phyloP scores from a whole-genome alignment of 2,329 filamentous ascomycete species.

The Venturiaceae sp. region DNA sequence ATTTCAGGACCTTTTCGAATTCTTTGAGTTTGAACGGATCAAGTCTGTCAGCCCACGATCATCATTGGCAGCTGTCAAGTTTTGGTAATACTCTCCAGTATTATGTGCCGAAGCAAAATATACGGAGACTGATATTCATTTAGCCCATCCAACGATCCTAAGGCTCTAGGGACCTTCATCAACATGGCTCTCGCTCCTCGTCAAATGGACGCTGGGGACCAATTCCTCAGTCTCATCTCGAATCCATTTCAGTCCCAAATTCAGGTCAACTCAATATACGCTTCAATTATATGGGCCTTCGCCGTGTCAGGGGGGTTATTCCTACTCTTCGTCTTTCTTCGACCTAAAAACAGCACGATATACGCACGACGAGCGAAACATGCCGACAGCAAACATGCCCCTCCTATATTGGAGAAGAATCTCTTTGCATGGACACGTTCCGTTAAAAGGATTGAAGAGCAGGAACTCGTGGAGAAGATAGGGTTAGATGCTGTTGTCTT shows the following conservation, averaged over 20 bases:
- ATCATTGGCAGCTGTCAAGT: background rate
- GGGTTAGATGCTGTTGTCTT: constrained; percentile 90
- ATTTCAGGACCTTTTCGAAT: background rate
- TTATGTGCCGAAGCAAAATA: background rate
- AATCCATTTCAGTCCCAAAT: constrained; percentile 13
- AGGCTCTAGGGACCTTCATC: background rate
- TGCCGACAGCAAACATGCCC: constrained; percentile 80
- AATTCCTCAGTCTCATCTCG: constrained; percentile 4
- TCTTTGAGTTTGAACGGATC: background rate
- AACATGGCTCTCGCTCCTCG: background rate
- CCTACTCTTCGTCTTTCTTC: constrained; percentile 75
- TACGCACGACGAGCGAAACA: constrained; percentile 93
- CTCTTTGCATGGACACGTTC: constrained; percentile 80
- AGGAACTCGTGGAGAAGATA: constrained; percentile 66
- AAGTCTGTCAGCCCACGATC: background rate
- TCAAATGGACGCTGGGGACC: background rate
- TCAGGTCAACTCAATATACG: constrained; percentile 56
- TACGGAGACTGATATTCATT: background rate
- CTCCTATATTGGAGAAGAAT: constrained; percentile 74
- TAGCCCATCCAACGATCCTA: background rate
- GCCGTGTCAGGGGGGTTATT: constrained; percentile 65
- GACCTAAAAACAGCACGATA: constrained; percentile 83
- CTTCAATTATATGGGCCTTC: constrained; percentile 71
- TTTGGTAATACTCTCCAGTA: background rate
- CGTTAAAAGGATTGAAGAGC: constrained; percentile 67